Percentiles rank a stretch among this genome's conserved stretches.
Evolutionary conservation across 495 filamentous ascomycete genomes (phyloP).

Genomic region (Penicillium simplicissimum): DNA sequence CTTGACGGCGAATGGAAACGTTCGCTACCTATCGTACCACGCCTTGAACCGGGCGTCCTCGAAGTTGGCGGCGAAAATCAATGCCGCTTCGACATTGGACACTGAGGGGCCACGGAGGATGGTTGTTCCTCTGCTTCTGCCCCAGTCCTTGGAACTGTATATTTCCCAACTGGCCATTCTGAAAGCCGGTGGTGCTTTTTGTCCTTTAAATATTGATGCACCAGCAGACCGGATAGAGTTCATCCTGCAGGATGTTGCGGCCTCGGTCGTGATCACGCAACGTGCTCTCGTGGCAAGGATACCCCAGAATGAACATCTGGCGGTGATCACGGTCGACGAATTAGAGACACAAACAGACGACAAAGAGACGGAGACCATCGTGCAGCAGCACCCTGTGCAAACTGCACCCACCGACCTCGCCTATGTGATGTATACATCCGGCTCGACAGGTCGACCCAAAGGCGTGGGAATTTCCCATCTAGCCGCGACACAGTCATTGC

Average conservation of each 20-base stretch:
- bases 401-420: conserved; percentile 53
- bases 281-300: conserved; percentile 28
- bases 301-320: conserved; percentile 15
- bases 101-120: conserved; percentile 5
- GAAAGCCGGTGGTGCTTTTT: conserved; percentile 77
- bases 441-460: conserved; percentile 86
- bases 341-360: conserved; percentile 14
- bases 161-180: conserved; percentile 69
- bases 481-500: conserved; percentile 71
- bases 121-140: conserved; percentile 71
- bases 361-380: conserved; percentile 10
- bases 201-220: conserved; percentile 70
- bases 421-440: conserved; percentile 91
- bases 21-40: conserved; percentile 53
- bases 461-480: conserved; percentile 77
- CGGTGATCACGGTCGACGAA: conserved; percentile 35
- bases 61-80: conserved; percentile 51
- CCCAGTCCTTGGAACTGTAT: conserved; percentile 71
- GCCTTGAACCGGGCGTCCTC: conserved; percentile 59
- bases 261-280: conserved; percentile 54
- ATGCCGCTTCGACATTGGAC: conserved; percentile 21
- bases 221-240: conserved; percentile 72
- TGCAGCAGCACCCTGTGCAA: neutral
- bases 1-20: conserved; percentile 44
- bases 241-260: conserved; percentile 66